Evolutionary conservation across 1,284 basidiomycete genomes (phyloP).

Genomic region (Fomitopsis palustris): DNA sequence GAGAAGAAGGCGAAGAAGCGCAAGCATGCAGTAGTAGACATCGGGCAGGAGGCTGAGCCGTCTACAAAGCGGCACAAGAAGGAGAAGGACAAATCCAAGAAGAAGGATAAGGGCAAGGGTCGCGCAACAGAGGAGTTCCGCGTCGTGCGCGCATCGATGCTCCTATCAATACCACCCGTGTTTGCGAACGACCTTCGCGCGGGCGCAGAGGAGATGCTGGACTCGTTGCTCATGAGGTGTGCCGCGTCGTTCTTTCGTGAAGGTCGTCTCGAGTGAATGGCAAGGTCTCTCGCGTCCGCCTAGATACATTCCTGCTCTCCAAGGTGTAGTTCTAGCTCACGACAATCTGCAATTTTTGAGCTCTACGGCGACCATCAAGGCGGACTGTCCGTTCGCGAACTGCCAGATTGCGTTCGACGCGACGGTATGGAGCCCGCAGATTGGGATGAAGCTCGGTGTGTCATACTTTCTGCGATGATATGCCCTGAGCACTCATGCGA

Average conservation of each 20-base stretch:
- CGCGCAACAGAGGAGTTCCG: slow-evolving; percentile 52
- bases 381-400: slow-evolving; percentile 86
- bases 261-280: slow-evolving; percentile 9
- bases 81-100: slow-evolving; percentile 27
- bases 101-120: slow-evolving; percentile 42
- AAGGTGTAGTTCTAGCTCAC: slow-evolving; percentile 88
- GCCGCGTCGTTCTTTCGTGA: slow-evolving; percentile 21
- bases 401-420: slow-evolving; percentile 79
- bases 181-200: slow-evolving; percentile 68
- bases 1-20: slow-evolving; percentile 46
- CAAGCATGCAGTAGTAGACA: slow-evolving; percentile 38
- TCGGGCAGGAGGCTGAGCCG: slow-evolving; percentile 22
- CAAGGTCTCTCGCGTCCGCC: not conserved
- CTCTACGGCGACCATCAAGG: slow-evolving; percentile 68
- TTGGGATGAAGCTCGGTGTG: slow-evolving; percentile 84
- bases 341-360: slow-evolving; percentile 72
- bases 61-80: slow-evolving; percentile 24
- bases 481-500: not conserved
- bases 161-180: slow-evolving; percentile 79
- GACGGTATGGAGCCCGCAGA: slow-evolving; percentile 85
- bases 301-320: slow-evolving; percentile 87
- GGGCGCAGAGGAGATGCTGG: slow-evolving; percentile 85
- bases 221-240: slow-evolving; percentile 92
- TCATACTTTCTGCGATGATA: slow-evolving; percentile 4
- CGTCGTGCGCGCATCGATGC: slow-evolving; percentile 61